Base-by-base conservation (phyloP, 352 stramenopile genomes). In the Globisporangium apiculatum region DNA sequence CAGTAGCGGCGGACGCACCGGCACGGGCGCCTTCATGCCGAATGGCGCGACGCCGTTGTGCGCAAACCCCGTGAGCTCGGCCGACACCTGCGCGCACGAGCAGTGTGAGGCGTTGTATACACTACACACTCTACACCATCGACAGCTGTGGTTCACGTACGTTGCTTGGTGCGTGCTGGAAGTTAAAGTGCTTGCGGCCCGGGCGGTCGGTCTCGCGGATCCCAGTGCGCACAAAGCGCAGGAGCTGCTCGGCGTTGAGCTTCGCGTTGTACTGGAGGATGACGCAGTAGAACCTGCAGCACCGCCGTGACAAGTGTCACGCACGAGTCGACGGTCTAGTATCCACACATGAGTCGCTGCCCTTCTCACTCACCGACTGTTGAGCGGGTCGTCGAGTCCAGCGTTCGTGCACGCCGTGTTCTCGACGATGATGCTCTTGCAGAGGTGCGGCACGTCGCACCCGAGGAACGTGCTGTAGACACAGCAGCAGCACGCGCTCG, bases 381-480 rank as follows among this genome's bases (percentile, higher is more conserved):
- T 89, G 48, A 76, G 72, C 6, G 76, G 66, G 48, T 91, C 76
- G 38, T 86, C 70, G 1, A 75, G 62, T 18, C 72, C 71, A 31
- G 53, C 64, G 62, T 85, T 84, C 36, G 74, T 71, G 61, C 76
- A 94, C 55, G 82, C 72, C 51, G 82, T 86, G 68, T 96, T 96
- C 61, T 96, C 83, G 37, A 96, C 82, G 56, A 96, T 81, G 58
- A 96, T 96, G 60, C 81, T 94, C 69, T 96, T 96, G 70, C 86
- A 96, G 37, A 96, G 65, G 53, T 96, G 86, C 45, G 74, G 67
- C 31, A 80, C 67, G 11, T 64, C 58, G 60, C 82, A 91, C 12
- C 78, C 61, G 18, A 96, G 65, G 47, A 92, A 75, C 43, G 67
- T 59, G n/a, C 82, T 91, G 53, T 36, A 31, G 1, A 11, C 12